phyloP scores from a whole-genome alignment of 805 yeast genomes.

The Starmerella vaccinii region DNA sequence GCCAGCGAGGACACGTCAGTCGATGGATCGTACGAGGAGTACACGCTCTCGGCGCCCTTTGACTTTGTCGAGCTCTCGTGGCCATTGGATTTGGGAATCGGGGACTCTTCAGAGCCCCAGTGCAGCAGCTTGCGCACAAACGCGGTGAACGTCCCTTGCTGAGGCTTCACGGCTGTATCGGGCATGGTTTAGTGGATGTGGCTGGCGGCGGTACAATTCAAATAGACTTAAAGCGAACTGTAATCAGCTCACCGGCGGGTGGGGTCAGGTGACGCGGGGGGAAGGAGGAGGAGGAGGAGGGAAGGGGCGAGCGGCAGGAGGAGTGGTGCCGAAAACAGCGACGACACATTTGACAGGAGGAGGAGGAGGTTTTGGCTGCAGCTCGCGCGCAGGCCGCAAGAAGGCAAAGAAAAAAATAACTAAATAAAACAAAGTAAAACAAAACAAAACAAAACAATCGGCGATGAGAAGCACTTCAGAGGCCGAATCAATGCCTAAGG shows the following conservation, averaged over 20 bases:
- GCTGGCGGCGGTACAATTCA: neutral
- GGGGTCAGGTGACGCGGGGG: neutral
- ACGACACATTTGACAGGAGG: too few relatives aligned
- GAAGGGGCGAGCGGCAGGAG: too few relatives aligned
- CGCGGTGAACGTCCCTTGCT: conserved; percentile 1
- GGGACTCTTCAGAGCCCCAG: conserved; percentile 2
- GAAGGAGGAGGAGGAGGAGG: too few relatives aligned
- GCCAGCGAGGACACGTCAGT: conserved; percentile 6
- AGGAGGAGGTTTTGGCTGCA: too few relatives aligned
- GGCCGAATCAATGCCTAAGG: too few relatives aligned
- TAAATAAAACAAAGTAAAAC: too few relatives aligned
- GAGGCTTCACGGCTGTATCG: neutral
- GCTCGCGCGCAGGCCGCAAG: too few relatives aligned
- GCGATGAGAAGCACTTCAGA: too few relatives aligned
- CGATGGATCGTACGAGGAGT: neutral
- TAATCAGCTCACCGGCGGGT: neutral
- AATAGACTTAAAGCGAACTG: neutral
- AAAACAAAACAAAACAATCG: too few relatives aligned
- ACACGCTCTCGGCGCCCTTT: conserved; percentile 1
- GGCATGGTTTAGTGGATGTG: neutral
- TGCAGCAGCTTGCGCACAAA: conserved; percentile 4
- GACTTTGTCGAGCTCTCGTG: conserved; percentile 1
- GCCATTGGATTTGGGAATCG: neutral
- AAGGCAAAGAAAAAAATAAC: too few relatives aligned
- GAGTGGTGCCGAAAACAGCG: too few relatives aligned